Evolutionary conservation across 169 alveolate genomes (phyloP), one percentile per base, ranked within the genome.

Genomic region (Eimeria praecox): DNA sequence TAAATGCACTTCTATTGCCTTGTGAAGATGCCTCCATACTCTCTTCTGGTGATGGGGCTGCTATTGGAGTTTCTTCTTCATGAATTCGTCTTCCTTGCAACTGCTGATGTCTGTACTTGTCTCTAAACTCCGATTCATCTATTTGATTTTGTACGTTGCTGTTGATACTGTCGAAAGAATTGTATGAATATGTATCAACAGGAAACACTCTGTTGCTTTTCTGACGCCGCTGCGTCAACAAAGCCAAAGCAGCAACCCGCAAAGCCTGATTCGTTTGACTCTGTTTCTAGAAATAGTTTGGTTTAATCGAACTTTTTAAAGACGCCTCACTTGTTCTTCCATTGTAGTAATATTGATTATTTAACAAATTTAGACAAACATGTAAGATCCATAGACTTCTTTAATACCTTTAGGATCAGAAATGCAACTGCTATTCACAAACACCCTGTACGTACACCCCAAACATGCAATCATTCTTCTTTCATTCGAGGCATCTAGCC

Each of bases 231-330:
- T 30, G 42, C 52, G 44, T 18, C 83, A 73, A 20, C 52, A 73
- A 46, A 20, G 83, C 83, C n/a, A 73, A 18, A 3, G 83, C 83
- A 73, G 83, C 83, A 33, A 24, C 49, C 35, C 83, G 83, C 20
- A 73, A 16, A 4, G 49, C 49, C 83, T 73, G 49, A 4, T 24
- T n/a, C 44, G 5, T n/a, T n/a, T n/a, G n/a, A n/a, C n/a, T 20
- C 35, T 18, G 46, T n/a, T 73, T 49, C 12, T 12, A 8, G 20
- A 49, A 49, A 5, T 5, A 12, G 12, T 49, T 12, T 49, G 20
- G 12, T 8, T 49, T 49, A 49, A 30, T 3, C n/a, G 30, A 73
- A 30, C 22, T 3, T 18, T 12, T 38, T 22, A 73, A 30, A 10
- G 52, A 22, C 20, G 3, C 33, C 75, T 64, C 75, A 64, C 75